These are phyloP conservation scores for Neonectria ditissima DNA, from an alignment of 2,329 filamentous ascomycete genomes.

Conservation along the genomic window DNA sequence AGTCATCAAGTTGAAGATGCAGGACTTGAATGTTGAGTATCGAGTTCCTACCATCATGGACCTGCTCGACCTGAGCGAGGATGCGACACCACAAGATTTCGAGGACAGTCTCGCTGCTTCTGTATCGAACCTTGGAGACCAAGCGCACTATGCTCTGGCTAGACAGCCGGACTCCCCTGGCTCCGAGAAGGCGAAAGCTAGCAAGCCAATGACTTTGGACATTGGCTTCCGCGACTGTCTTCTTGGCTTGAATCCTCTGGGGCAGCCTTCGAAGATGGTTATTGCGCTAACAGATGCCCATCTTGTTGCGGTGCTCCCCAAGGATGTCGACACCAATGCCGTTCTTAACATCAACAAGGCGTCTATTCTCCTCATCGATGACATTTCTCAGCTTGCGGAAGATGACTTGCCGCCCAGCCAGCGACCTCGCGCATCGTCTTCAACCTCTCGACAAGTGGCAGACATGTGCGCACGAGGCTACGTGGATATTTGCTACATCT, in stretches of 20 bases:
- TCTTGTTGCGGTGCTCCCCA: slow-evolving; percentile 75
- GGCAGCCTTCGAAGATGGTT: slow-evolving; percentile 79
- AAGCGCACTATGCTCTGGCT: slow-evolving; percentile 64
- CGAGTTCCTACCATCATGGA: slow-evolving; percentile 86
- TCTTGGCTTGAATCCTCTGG: slow-evolving; percentile 85
- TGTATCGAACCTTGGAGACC: slow-evolving; percentile 79
- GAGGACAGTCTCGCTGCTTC: slow-evolving; percentile 82
- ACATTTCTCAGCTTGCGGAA: slow-evolving; percentile 59
- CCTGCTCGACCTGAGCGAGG: slow-evolving; percentile 75
- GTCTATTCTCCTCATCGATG: slow-evolving; percentile 85
- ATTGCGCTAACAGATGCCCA: slow-evolving; percentile 83
- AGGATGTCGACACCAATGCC: slow-evolving; percentile 72
- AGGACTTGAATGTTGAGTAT: slow-evolving; percentile 89
- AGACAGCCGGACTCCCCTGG: slow-evolving; percentile 40
- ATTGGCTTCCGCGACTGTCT: slow-evolving; percentile 85
- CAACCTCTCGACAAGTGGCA: slow-evolving; percentile 62
- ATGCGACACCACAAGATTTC: slow-evolving; percentile 77
- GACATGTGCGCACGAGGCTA: slow-evolving; percentile 76
- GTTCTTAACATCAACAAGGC: slow-evolving; percentile 80
- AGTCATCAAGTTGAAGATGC: slow-evolving; percentile 86
- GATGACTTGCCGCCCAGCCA: slow-evolving; percentile 29
- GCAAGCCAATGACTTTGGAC: slow-evolving; percentile 75
- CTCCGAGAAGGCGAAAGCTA: slow-evolving; percentile 44
- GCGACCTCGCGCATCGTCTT: slow-evolving; percentile 49
- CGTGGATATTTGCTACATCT: slow-evolving; percentile 88